Evolutionary conservation across 2,329 filamentous ascomycete species (phyloP), one percentile per base, ranked within the genome.

Genomic region (Colletotrichum sp.): DNA sequence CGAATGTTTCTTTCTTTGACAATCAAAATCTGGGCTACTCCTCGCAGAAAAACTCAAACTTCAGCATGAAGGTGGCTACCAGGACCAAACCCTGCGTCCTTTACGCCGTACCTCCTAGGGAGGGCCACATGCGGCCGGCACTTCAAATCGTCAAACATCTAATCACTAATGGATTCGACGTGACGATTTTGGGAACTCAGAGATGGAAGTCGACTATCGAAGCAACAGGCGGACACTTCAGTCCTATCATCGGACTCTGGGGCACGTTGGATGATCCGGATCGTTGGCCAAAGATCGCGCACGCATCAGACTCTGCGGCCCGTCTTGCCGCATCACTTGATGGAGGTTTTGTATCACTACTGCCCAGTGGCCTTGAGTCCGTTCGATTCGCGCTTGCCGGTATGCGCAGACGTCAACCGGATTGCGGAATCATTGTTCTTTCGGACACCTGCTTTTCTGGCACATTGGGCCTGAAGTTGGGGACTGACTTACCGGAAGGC

Each of bases 51-150:
- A 52, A 52, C 44, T 52, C n/a, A 52, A 52, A 52, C 2, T 6
- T 52, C 44, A 52, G 44, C 44, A 52, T 52, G 44, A 24, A 3
- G 2, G 44, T 3, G 44, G 44, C 44, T 22, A 52, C 44, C n/a
- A 52, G 44, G 44, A 52, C 44, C 44, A 52, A 52, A 52, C 44
- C 44, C 44, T 52, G 44, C 44, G 44, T 75, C 2, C 63, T 75
- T 13, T 73, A 68, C 15, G 63, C 63, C 2, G 63, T 75, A 1
- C 73, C 69, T 6, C 73, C 63, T 7, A 48, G 69, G 7, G 73
- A 75, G 26, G 69, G 73, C 7, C 69, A 73, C 26, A 72, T 75
- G 69, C 63, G 69, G 22, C 73, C 73, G 16, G 73, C 73, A 2
- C 55, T 75, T 5, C 69, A 75, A 24, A 75, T 75, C 4, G 15